A percentile compares a stretch with the other conserved stretches of the same genome.
phyloP scores from a whole-genome alignment of 495 filamentous ascomycete genomes.

The Rostrohypoxylon terebratum region DNA sequence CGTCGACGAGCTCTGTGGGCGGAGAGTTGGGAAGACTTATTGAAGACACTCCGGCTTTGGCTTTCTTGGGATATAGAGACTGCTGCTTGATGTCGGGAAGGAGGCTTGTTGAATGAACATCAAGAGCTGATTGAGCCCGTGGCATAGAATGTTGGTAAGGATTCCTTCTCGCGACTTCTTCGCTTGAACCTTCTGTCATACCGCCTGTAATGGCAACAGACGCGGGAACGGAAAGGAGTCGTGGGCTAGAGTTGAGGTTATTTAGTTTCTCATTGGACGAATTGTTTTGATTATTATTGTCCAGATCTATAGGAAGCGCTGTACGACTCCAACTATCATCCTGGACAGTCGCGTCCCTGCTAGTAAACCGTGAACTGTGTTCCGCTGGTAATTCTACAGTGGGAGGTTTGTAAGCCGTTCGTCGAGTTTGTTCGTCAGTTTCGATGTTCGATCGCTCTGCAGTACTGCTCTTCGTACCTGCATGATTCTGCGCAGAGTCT shows the following conservation, averaged over 20 bases:
- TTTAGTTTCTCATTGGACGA: constrained; percentile 1
- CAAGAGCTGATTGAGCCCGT: constrained; percentile 45
- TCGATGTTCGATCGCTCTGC: constrained; percentile 8
- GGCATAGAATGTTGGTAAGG: constrained; percentile 25
- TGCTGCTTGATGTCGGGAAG: constrained; percentile 51
- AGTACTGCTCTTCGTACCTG: not conserved
- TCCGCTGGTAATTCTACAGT: constrained; percentile 25
- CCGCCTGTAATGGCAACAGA: constrained; percentile 39
- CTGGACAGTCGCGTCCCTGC: constrained; percentile 14
- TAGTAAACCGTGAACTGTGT: constrained; percentile 20
- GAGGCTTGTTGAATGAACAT: constrained; percentile 41
- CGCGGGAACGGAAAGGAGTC: constrained; percentile 30
- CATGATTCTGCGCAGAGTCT: constrained; percentile 32
- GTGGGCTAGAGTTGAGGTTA: constrained; percentile 13
- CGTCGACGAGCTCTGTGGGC: constrained; percentile 37
- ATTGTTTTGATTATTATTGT: constrained; percentile 26
- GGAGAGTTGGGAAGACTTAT: constrained; percentile 44
- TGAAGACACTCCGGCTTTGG: constrained; percentile 41
- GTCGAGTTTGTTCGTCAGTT: constrained; percentile 18
- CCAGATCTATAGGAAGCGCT: constrained; percentile 52
- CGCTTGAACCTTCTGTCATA: constrained; percentile 25
- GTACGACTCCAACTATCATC: constrained; percentile 55
- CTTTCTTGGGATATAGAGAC: constrained; percentile 43
- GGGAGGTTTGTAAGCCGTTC: constrained; percentile 13
- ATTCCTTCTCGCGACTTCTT: constrained; percentile 24